Conservation (phyloP, 2,329 filamentous ascomycete genomes). For the Pseudogymnoascus sp. region DNA sequence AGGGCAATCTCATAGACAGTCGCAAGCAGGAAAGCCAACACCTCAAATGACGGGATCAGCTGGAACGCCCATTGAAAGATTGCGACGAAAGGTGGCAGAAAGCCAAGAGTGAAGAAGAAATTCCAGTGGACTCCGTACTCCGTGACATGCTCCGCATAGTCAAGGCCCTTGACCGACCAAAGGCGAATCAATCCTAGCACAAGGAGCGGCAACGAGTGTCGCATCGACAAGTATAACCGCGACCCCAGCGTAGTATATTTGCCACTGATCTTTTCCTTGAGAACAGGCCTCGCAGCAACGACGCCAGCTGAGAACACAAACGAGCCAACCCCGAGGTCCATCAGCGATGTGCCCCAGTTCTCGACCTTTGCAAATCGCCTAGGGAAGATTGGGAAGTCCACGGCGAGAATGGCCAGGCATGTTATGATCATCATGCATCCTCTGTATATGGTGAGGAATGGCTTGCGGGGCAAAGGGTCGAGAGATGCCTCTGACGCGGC, state of each 20-base stretch:
- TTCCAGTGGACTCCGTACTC: conserved; percentile 99
- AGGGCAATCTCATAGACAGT: conserved; percentile 68
- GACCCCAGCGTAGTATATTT: conserved; percentile 42
- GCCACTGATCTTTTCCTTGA: conserved; percentile 59
- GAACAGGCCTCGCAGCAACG: conserved; percentile 74
- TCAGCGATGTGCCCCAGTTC: conserved; percentile 98
- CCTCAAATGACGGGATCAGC: conserved; percentile 68
- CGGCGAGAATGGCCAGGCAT: conserved; percentile 86
- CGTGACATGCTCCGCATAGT: conserved; percentile 94
- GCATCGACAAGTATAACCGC: conserved; percentile 59
- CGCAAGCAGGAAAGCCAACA: conserved; percentile 62
- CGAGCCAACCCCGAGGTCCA: conserved; percentile 95
- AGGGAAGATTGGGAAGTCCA: conserved; percentile 90
- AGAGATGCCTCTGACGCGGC: conserved; percentile 29
- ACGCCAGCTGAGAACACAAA: conserved; percentile 94
- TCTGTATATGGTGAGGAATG: conserved; percentile 87
- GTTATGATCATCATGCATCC: conserved; percentile 88
- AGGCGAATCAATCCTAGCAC: conserved; percentile 73
- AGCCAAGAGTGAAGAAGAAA: conserved; percentile 93
- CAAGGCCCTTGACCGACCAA: conserved; percentile 83
- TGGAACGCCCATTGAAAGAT: conserved; percentile 67
- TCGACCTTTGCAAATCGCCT: conserved; percentile 95
- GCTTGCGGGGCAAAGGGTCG: conserved; percentile 67
- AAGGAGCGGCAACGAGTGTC: conserved; percentile 78
- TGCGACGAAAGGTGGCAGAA: conserved; percentile 83